phyloP scores from a whole-genome alignment of 225 moss, liverwort and hornwort species.

The Physcomitrellopsis africana region DNA sequence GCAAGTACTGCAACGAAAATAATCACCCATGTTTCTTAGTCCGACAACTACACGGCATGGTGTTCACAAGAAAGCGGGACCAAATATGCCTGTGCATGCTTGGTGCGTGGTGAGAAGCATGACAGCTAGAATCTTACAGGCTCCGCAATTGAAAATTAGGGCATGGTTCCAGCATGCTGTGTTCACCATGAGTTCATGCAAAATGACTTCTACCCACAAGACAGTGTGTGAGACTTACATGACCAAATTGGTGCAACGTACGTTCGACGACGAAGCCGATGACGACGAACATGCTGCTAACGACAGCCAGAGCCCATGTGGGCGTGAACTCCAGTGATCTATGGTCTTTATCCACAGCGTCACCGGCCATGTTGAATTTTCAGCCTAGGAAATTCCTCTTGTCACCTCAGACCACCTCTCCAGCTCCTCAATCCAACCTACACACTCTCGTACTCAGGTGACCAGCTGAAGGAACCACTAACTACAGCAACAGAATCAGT shows the following conservation, averaged over 20 bases:
- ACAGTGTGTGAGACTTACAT: slow-evolving; percentile 8
- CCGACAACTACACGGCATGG: too few relatives aligned
- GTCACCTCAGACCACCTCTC: too few relatives aligned
- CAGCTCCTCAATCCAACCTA: too few relatives aligned
- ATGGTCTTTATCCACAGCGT: neutral
- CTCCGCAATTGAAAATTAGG: too few relatives aligned
- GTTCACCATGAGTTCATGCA: neutral
- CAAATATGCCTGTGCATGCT: too few relatives aligned
- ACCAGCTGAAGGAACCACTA: too few relatives aligned
- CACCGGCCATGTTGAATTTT: neutral
- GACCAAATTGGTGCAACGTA: slow-evolving; percentile 16
- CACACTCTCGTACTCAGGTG: too few relatives aligned
- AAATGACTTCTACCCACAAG: neutral
- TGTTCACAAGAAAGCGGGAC: too few relatives aligned
- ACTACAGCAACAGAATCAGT: too few relatives aligned
- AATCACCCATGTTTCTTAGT: neutral
- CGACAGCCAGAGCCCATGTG: slow-evolving; percentile 41
- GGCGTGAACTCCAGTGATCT: slow-evolving; percentile 42
- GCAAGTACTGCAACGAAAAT: slow-evolving; percentile 27
- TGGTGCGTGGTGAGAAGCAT: too few relatives aligned
- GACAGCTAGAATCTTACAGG: too few relatives aligned
- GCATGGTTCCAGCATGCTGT: neutral
- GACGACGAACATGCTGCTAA: slow-evolving; percentile 32
- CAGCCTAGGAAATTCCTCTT: too few relatives aligned
- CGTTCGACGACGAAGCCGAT: slow-evolving; percentile 40